Evolutionary conservation across 306 rosid species (phyloP), one percentile per base, ranked within the genome.

Genomic region (Inga leiocalycina): DNA sequence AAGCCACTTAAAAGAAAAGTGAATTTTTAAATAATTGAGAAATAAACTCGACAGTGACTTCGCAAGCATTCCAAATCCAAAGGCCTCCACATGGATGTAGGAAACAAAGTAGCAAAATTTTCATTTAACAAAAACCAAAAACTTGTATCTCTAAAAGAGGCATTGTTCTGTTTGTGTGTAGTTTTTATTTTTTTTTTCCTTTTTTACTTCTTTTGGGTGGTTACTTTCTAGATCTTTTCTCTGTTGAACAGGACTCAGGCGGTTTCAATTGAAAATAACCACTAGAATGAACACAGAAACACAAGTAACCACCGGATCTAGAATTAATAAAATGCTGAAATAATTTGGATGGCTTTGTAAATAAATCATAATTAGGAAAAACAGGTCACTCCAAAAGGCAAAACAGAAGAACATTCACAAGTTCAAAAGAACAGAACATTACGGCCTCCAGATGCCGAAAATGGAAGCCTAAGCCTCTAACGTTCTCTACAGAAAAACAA

Each of bases 291-390:
- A 54, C 67, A n/a, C 65, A 65, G 52, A 80, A 64, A 51, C 80
- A 48, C 37, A 49, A 11, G 54, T 27, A 75, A 69, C 74, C 65
- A 81, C 45, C 80, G 82, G 88, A 82, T 84, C 86, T 64, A 65
- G 62, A 82, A 85, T 37, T 14, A 61, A 74, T 27, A 13, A 59
- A 73, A 46, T 43, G 49, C 67, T 56, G 22, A 66, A n/a, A 43
- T 0, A 78, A 74, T 35, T 72, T 35, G 70, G 24, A 80, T 35
- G 44, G 4, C 32, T 52, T 76, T 8, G 37, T n/a, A 61, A 10
- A 76, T 12, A 52, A 84, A 48, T 8, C 6, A 56, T 0, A 52
- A 62, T 16, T 9, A 64, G 4, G 24, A 4, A 51, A 49, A 20
- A 79, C 67, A 37, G 72, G 44, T 51, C 80, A 59, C 35, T 22